These are phyloP conservation scores for Paramarasmius palmivorus DNA, from an alignment of 1,284 basidiomycete species.

Conservation along the genomic window DNA sequence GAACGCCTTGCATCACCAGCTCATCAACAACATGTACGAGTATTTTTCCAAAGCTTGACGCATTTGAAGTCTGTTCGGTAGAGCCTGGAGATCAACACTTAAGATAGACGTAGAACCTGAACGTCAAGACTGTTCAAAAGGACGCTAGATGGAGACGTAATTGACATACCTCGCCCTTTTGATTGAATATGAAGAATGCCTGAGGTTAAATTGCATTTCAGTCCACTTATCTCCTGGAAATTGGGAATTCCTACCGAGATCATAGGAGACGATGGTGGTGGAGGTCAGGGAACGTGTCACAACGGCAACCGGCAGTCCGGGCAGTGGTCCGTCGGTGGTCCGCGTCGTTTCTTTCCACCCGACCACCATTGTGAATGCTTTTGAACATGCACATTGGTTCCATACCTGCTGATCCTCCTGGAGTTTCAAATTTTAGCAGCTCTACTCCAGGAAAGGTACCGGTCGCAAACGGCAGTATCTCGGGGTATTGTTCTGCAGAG, in stretches of 20 bases:
- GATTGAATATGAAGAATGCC: conserved; percentile 98
- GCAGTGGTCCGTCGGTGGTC: too few relatives aligned
- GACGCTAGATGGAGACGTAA: conserved; percentile 21
- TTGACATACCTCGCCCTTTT: conserved; percentile 84
- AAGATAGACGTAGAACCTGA: conserved; percentile 9
- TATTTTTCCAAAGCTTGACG: conserved; percentile 25
- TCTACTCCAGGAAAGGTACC: too few relatives aligned
- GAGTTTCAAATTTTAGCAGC: too few relatives aligned
- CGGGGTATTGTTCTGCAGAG: too few relatives aligned
- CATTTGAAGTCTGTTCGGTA: conserved; percentile 95
- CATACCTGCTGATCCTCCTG: too few relatives aligned
- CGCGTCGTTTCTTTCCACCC: too few relatives aligned
- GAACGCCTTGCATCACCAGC: conserved; percentile 67
- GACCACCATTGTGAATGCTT: too few relatives aligned
- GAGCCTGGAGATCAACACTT: conserved; percentile 93
- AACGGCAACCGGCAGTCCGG: too few relatives aligned
- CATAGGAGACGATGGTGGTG: neutral
- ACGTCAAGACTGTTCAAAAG: neutral
- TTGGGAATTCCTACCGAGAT: neutral
- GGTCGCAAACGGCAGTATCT: too few relatives aligned
- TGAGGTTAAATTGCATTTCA: conserved; percentile 26
- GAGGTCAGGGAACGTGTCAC: neutral
- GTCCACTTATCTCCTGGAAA: neutral
- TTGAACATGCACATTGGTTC: too few relatives aligned
- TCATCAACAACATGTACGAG: neutral